Evolutionary conservation across 805 yeast species (phyloP), one percentile per base, ranked within the genome.

Genomic region (Pichia eremophila): DNA sequence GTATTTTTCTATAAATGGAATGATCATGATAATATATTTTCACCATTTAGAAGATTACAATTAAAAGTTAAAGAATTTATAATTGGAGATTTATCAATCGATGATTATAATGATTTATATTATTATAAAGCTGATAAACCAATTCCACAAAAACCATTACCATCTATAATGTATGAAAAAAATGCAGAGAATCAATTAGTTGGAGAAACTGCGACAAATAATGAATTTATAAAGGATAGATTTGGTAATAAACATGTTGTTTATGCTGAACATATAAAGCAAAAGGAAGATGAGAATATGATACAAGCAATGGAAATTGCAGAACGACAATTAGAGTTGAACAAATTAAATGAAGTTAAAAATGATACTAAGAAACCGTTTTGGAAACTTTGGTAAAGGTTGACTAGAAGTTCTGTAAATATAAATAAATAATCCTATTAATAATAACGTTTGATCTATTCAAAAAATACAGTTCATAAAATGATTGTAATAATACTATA

Each of bases 1-100:
- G 74, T 83, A 2, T 87, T 87, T 61, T 81, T 85, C 65, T 77
- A 81, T 61, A 69, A 88, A 45, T 86, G 95, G 95, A 85, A 87
- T 58, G 93, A 86, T 49, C 75, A 77, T 52, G 91, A 86, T 48
- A 81, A 86, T 57, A 79, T 83, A 8, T 79, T 86, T 64, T 74
- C 87, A 12, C 78, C 75, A 39, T 78, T 84, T 44, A 79, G 85
- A 62, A 64, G 91, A 44, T 61, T 71, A 27, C 79, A 86, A 52
- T 71, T 86, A 40, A 65, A 74, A 37, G 41, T 74, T 41, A 77
- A 85, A 58, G 81, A 80, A 52, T 55, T 61, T 46, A 41, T 83
- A 2, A 51, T 73, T n/a, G 83, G 84, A 2, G 64, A 64, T 18
- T 68, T 87, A 48, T 64, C 75, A 5, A 78, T 73, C 10, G 74